Evolutionary conservation across 495 filamentous ascomycete species (phyloP), one percentile per base, ranked within the genome.

Genomic region (Talaromyces adpressus): DNA sequence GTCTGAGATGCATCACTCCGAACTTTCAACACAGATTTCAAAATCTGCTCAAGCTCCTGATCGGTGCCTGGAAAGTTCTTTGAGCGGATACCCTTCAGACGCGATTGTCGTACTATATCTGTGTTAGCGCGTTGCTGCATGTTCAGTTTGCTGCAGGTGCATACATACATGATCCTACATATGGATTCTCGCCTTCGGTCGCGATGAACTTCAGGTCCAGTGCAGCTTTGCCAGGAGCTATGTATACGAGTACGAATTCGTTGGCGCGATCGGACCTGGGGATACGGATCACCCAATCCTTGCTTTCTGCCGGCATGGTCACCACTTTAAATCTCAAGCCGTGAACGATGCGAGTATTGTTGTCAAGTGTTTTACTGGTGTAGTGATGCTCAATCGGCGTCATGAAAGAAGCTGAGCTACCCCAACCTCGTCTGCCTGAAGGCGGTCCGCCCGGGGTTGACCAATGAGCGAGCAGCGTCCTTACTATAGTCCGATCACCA

Each of bases 181-280:
- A 93, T 6, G 87, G 85, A 52, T 73, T 74, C 41, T 82, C 80
- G 41, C 85, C 84, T 68, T 93, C 89, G n/a, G 89, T 91, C 1
- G 84, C 89, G 57, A 83, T 75, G 34, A 93, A 73, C 57, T 82
- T 84, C 57, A 91, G 63, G 65, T 90, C 86, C 9, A 90, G 72
- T 0, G 72, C 65, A 4, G 73, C 74, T 18, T 77, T 68, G 12
- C 81, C 82, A n/a, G 73, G 71, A 1, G 70, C 68, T 36, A 87
- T 78, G 65, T 88, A 77, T 23, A 89, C 66, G 6, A 92, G 78
- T 3, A 90, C 76, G 70, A 81, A 86, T 5, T 76, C 68, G 7
- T 75, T 73, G 6, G 80, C 76, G 29, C 80, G 67, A 62, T 86
- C 84, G 20, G 77, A 80, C 62, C 85, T 82, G 59, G 80, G 76